A percentile compares a stretch with the other conserved stretches of the same genome.
Evolutionary conservation across 2,329 filamentous ascomycete genomes (phyloP).

Genomic region (Eutypa lata): DNA sequence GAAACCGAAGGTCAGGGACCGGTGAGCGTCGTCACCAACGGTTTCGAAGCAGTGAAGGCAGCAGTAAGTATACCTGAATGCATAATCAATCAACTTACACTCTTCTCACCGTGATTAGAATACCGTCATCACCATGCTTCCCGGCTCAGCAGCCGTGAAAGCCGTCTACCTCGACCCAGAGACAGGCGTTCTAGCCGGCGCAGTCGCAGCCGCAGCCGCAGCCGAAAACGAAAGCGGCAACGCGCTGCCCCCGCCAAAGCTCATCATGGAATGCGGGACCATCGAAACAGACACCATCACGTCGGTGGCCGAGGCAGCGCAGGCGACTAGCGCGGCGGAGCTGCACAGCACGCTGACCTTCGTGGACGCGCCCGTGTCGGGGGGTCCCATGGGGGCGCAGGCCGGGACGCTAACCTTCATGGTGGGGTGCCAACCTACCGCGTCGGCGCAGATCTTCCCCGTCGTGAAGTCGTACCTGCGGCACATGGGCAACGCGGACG

Average conservation of each 20-base stretch:
- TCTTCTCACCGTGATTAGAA: slow-evolving; percentile 14
- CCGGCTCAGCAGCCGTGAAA: slow-evolving; percentile 32
- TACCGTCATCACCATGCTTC: slow-evolving; percentile 39
- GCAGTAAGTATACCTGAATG: slow-evolving; percentile 21
- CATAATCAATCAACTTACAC: no score
- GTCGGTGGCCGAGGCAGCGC: slow-evolving; percentile 56
- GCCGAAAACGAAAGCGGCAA: neutral
- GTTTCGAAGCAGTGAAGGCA: slow-evolving; percentile 33
- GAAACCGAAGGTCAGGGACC: slow-evolving; percentile 32
- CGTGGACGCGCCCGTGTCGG: slow-evolving; percentile 35
- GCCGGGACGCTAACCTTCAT: slow-evolving; percentile 34
- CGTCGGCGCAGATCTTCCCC: slow-evolving; percentile 48
- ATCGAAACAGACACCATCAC: slow-evolving; percentile 33
- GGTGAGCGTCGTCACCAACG: slow-evolving; percentile 32
- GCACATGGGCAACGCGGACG: slow-evolving; percentile 48
- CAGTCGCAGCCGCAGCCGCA: slow-evolving; percentile 9
- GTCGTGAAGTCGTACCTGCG: slow-evolving; percentile 54
- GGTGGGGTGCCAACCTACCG: slow-evolving; percentile 29
- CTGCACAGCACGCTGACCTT: slow-evolving; percentile 31
- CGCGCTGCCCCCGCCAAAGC: slow-evolving; percentile 11
- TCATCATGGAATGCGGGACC: slow-evolving; percentile 30
- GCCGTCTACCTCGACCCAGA: slow-evolving; percentile 33
- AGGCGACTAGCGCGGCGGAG: slow-evolving; percentile 28
- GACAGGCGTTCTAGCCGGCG: slow-evolving; percentile 31
- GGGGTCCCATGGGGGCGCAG: slow-evolving; percentile 32